Evolutionary conservation across 768 basidiomycete genomes (phyloP), one percentile per base, ranked within the genome.

Genomic region (Hortiboletus campestris): DNA sequence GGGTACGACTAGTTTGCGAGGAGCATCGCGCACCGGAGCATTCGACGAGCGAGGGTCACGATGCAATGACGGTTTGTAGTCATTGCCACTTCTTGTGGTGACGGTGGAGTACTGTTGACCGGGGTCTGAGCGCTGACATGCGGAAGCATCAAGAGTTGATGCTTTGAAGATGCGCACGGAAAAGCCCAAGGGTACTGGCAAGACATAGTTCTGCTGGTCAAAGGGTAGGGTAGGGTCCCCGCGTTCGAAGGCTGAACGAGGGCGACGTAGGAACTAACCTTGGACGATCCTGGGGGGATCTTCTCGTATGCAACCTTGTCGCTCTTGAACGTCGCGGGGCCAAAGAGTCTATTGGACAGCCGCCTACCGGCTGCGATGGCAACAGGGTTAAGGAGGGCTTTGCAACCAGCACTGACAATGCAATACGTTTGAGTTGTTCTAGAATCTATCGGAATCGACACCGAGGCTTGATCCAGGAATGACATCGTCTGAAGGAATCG

Each of bases 331-430:
- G 91, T 79, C 57, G 84, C 83, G 3, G 86, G 86, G 11, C 97
- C 97, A 65, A 93, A 99, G 44, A 98, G 74, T 56, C 97, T 78
- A 75, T 98, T 98, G 51, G 89, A 80, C 38, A 98, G 76, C 57
- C 94, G 77, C 56, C 97, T 78, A 20, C 94, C 97, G 16, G 97
- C 97, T 46, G 96, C 96, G 55, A 99, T 96, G 40, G 97, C 97
- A 11, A 99, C 97, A 16, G 97, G 97, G 5, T 97, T 99, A 56
- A 99, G 79, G 31, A 96, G 78, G 41, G 85, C 91, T 72, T 97
- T 95, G 58, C 25, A 25, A 25, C 25, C 2, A 25, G 25, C 25
- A 25, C 25, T 25, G 25, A 25, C 5, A 25, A 25, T 25, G 25
- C 25, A 25, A 25, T 5, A 25, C 5, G 25, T 5, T 25, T 25